phyloP scores from a whole-genome alignment of 2,329 filamentous ascomycete species.

The Ophiostoma montium region DNA sequence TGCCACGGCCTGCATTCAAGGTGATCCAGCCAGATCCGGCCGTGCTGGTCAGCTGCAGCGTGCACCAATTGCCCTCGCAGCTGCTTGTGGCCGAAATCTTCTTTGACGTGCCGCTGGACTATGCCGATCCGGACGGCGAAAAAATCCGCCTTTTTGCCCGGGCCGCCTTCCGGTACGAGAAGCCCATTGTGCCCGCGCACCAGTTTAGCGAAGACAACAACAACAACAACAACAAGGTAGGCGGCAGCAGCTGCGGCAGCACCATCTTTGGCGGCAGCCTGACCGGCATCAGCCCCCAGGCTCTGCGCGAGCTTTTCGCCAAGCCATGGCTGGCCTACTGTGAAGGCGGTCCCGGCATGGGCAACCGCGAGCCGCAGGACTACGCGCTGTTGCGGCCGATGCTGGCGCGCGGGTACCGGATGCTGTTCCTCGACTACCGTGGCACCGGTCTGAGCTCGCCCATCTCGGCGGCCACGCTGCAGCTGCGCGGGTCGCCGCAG shows the following conservation, averaged over 20 bases:
- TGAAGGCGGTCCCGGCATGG: conserved; percentile 75
- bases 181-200: conserved; percentile 37
- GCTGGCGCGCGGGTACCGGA: conserved; percentile 69
- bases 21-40: conserved; percentile 4
- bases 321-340: conserved; percentile 57
- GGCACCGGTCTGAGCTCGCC: conserved; percentile 78
- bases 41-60: conserved; percentile 2
- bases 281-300: not conserved
- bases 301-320: conserved; percentile 15
- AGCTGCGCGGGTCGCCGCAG: conserved; percentile 41
- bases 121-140: conserved; percentile 44
- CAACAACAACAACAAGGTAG: conserved; percentile 1
- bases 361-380: conserved; percentile 61
- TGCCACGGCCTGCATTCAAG: not conserved
- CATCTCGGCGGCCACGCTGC: conserved; percentile 59
- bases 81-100: conserved; percentile 67
- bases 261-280: too few species aligned
- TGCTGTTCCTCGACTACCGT: conserved; percentile 79
- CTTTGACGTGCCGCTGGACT: conserved; percentile 76
- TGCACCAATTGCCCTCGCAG: conserved; percentile 30
- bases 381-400: conserved; percentile 55
- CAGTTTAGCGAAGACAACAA: conserved; percentile 18
- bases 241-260: not conserved
- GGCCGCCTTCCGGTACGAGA: conserved; percentile 52
- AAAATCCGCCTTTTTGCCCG: conserved; percentile 66